Evolutionary conservation across 805 yeast species (phyloP).

Genomic region (Candida qinlingensis): DNA sequence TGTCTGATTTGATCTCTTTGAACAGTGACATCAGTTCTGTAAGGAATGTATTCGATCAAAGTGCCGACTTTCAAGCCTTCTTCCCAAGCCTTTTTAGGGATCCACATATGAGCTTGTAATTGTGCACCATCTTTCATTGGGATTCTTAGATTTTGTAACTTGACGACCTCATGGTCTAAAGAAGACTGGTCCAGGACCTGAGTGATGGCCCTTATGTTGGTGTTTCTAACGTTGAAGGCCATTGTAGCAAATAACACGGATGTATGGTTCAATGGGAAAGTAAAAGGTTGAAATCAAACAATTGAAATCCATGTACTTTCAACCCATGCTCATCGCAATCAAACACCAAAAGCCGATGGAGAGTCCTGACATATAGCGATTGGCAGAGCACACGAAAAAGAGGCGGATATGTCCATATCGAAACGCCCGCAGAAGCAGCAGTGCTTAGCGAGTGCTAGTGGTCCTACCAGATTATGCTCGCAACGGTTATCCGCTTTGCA

Average conservation of each 20-base stretch:
- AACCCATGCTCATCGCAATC: too few species aligned
- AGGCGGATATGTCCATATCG: too few species aligned
- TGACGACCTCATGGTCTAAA: constrained; percentile 28
- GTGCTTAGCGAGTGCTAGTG: too few species aligned
- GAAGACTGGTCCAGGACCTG: constrained; percentile 21
- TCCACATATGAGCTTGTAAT: constrained; percentile 40
- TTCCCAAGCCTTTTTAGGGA: constrained; percentile 33
- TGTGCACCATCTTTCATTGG: constrained; percentile 35
- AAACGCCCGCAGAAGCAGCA: too few species aligned
- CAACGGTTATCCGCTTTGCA: too few species aligned
- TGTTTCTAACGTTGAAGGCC: constrained; percentile 39
- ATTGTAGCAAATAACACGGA: constrained; percentile 23
- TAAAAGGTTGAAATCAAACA: neutral
- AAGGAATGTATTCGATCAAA: constrained; percentile 40
- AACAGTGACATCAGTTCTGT: constrained; percentile 40
- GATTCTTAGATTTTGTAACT: constrained; percentile 32
- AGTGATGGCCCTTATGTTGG: constrained; percentile 24
- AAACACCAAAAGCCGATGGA: too few species aligned
- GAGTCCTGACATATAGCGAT: too few species aligned
- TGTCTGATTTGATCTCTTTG: constrained; percentile 41
- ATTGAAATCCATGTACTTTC: neutral
- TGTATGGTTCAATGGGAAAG: neutral
- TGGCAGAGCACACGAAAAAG: too few species aligned
- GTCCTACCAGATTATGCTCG: too few species aligned
- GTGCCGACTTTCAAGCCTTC: constrained; percentile 31